Base-by-base conservation (phyloP, 2,329 filamentous ascomycete species). In the Furcasterigmium sp. region DNA sequence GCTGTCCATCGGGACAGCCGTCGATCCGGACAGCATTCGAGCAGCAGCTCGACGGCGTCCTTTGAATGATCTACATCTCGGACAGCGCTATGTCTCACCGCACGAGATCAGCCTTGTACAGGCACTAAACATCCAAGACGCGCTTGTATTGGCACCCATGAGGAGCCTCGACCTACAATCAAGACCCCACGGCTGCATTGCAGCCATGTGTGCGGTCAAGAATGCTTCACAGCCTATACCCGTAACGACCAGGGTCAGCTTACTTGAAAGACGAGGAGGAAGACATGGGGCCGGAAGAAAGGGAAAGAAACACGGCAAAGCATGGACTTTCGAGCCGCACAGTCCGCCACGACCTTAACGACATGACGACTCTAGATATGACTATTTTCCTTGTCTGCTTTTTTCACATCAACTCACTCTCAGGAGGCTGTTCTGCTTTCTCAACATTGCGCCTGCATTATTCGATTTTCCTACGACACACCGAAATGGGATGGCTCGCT, bases 11-110 rank as follows among this genome's bases (percentile, higher is more conserved):
- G 68, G 45, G 69, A 71, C 55, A 65, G 68, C 58, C 67, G 73
- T 48, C 68, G 74, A 50, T 78, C 75, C 18, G 75, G 76, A 19
- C 69, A 74, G 49, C 76, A 81, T 60, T 81, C 77, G 44, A 80
- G 76, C 67, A 80, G 76, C 68, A 79, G 75, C 60, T 82, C 78
- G 39, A 80, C 76, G 44, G 70, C 75, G 30, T 82, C 78, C 18
- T 73, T 78, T 53, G 76, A 81, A 47, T 80, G 67, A 66, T 41
- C 30, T 37, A 29, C 30, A 49, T n/a, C n/a, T n/a, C n/a, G n/a
- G n/a, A n/a, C n/a, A n/a, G n/a, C n/a, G n/a, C n/a, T n/a, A n/a
- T n/a, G n/a, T n/a, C n/a, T n/a, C n/a, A n/a, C n/a, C n/a, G n/a
- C n/a, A n/a, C n/a, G n/a, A n/a, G n/a, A 7, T 26, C 23, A 7